phyloP scores from a whole-genome alignment of 2,329 filamentous ascomycete genomes.

The Fusarium sp. region DNA sequence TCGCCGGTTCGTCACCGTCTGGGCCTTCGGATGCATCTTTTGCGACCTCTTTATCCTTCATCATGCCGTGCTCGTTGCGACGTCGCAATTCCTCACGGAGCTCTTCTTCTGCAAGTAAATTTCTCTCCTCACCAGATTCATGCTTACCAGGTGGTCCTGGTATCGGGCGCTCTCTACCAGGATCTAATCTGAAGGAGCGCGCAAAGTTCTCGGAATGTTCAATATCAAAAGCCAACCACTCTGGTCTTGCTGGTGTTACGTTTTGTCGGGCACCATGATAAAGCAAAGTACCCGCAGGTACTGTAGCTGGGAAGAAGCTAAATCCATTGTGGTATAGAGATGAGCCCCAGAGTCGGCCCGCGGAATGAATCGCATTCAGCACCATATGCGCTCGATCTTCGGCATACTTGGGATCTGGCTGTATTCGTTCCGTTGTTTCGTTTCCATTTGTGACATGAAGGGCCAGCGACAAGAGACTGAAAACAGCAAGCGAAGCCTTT shows the following conservation, averaged over 20 bases:
- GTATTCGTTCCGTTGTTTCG: constrained; percentile 39
- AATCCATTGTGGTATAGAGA: constrained; percentile 81
- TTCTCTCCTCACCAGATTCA: constrained; percentile 1
- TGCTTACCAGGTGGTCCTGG: background rate
- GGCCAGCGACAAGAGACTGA: constrained; percentile 28
- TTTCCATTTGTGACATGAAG: constrained; percentile 9
- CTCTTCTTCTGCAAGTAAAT: background rate
- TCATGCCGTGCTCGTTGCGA: constrained; percentile 1
- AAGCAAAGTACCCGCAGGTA: constrained; percentile 73
- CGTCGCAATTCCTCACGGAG: constrained; percentile 26
- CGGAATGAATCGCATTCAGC: constrained; percentile 79
- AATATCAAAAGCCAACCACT: constrained; percentile 83
- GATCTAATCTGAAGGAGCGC: constrained; percentile 33
- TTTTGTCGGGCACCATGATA: constrained; percentile 71
- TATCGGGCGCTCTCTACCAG: background rate
- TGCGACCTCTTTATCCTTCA: background rate
- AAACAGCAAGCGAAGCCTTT: constrained; percentile 19
- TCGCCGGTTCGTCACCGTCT: constrained; percentile 12
- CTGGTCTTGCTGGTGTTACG: constrained; percentile 63
- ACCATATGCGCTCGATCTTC: constrained; percentile 70
- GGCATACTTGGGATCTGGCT: constrained; percentile 55
- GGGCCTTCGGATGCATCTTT: constrained; percentile 2
- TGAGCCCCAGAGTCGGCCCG: constrained; percentile 80
- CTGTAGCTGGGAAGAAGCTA: constrained; percentile 73
- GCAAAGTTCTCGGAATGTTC: constrained; percentile 79